A percentile compares a stretch with the other conserved stretches of the same genome.
Conservation (phyloP, 225 moss, liverwort and hornwort species). For the Neckera pumila region DNA sequence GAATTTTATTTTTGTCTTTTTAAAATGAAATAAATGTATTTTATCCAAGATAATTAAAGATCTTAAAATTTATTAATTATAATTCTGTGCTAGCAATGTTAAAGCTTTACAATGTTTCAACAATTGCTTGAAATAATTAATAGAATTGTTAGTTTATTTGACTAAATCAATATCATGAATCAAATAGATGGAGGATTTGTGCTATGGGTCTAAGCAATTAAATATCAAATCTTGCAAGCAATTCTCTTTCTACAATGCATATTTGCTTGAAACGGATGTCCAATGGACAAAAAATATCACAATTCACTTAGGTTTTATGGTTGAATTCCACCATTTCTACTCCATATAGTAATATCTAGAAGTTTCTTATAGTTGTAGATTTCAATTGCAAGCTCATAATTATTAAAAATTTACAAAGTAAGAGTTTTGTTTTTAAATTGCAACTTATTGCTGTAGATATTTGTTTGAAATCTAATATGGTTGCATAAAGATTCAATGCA, state of each 20-base stretch:
- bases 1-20: not conserved
- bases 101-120: not conserved
- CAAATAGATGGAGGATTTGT: not conserved
- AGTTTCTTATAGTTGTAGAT: not conserved
- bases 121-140: too few species aligned
- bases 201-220: rapidly evolving
- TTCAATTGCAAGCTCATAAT: too few species aligned
- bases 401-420: not conserved
- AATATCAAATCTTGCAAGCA: too few species aligned
- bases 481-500: not conserved
- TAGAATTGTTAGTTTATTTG: not conserved
- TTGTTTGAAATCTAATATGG: not conserved
- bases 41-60: not conserved
- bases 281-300: not conserved
- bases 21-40: not conserved
- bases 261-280: not conserved
- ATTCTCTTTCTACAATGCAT: not conserved
- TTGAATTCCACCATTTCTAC: not conserved
- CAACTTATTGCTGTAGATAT: not conserved
- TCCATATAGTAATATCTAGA: not conserved
- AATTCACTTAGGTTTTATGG: not conserved
- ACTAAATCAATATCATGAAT: not conserved
- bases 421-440: not conserved
- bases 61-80: not conserved
- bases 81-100: not conserved